phyloP scores from a whole-genome alignment of 768 basidiomycete genomes.

The Suillus plorans region DNA sequence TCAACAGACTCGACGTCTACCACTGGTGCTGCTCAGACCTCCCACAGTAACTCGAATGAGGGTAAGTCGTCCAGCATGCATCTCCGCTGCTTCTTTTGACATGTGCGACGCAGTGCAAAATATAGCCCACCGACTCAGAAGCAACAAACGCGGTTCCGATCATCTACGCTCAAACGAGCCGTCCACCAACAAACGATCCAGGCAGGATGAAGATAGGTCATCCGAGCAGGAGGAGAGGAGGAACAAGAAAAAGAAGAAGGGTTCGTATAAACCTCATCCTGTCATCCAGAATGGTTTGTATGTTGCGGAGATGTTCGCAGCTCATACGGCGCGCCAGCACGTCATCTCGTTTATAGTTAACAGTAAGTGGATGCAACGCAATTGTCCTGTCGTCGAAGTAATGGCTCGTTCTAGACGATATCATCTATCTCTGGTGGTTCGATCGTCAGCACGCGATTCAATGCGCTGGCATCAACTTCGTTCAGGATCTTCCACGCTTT shows the following conservation, averaged over 20 bases:
- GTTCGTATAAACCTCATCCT: neutral
- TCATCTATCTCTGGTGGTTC: neutral
- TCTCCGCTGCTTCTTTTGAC: neutral
- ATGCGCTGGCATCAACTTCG: conserved; percentile 5
- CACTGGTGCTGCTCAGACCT: neutral
- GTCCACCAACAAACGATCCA: neutral
- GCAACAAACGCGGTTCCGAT: neutral
- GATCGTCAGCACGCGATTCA: conserved; percentile 2
- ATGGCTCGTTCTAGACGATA: neutral
- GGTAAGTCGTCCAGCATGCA: neutral
- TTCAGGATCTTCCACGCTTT: conserved; percentile 5
- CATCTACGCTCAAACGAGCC: neutral
- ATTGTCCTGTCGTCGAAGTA: neutral
- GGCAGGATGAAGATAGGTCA: neutral
- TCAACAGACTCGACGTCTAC: neutral
- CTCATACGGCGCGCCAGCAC: neutral
- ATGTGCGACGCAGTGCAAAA: neutral
- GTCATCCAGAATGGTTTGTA: neutral
- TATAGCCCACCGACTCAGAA: neutral
- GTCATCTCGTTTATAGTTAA: neutral
- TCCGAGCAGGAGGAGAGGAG: conserved; percentile 5
- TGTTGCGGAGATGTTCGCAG: neutral
- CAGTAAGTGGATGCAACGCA: neutral
- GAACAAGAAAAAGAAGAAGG: neutral
- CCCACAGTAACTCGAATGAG: neutral